Conservation (phyloP, 805 yeast genomes). For the Crinitomyces ghanaensis region DNA sequence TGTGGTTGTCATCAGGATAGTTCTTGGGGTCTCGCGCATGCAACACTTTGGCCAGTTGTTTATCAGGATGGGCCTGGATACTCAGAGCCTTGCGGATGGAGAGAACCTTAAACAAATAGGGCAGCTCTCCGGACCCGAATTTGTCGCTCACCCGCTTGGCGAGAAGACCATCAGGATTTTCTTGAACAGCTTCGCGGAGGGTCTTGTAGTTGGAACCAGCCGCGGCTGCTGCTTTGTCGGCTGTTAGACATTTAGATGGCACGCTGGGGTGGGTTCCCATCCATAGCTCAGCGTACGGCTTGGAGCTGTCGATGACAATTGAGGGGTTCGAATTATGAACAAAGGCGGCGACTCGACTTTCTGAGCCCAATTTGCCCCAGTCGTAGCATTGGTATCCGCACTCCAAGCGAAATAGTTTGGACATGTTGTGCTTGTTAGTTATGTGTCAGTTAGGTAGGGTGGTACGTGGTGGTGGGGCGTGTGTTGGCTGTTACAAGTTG, state of each 20-base stretch:
- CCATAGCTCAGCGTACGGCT: conserved; percentile 97
- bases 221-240: too few relatives aligned
- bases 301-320: conserved; percentile 51
- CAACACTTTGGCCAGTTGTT: conserved; percentile 53
- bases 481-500: too few relatives aligned
- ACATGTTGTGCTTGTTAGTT: too few relatives aligned
- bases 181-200: conserved; percentile 55
- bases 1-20: conserved; percentile 96
- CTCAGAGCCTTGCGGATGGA: conserved; percentile 87
- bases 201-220: conserved; percentile 40
- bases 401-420: too few relatives aligned
- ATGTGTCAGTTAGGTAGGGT: too few relatives aligned
- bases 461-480: too few relatives aligned
- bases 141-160: conserved; percentile 47
- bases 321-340: conserved; percentile 58
- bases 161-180: conserved; percentile 39
- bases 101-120: conserved; percentile 87
- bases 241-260: conserved; percentile 68
- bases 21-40: conserved; percentile 79
- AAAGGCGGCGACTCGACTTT: conserved; percentile 82
- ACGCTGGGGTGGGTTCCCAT: conserved; percentile 97
- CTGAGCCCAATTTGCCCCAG: conserved; percentile 56
- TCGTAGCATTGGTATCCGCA: background rate
- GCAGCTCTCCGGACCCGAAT: conserved; percentile 70
- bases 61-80: conserved; percentile 98